Conservation (phyloP, 1,139 yeast species). For the Debaryomyces psychrophilus region DNA sequence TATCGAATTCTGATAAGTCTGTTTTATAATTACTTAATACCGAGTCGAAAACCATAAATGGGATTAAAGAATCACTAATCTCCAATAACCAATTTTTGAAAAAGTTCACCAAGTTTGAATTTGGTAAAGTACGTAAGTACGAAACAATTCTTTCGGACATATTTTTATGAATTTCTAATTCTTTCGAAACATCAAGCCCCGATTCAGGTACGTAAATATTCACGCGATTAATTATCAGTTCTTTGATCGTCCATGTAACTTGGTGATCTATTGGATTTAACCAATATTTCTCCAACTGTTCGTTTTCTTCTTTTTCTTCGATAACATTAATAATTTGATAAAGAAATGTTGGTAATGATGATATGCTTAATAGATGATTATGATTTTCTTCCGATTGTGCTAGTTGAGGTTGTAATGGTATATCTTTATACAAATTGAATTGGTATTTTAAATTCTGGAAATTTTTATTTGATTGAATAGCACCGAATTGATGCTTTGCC, state of each 20-base stretch:
- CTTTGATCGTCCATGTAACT: constrained; percentile 40
- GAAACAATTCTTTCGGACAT: constrained; percentile 27
- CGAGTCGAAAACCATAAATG: constrained; percentile 45
- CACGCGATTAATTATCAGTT: constrained; percentile 29
- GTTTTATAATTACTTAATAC: constrained; percentile 29
- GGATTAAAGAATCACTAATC: constrained; percentile 47
- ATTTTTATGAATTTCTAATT: constrained; percentile 25
- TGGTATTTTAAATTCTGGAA: constrained; percentile 44
- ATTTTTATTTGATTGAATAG: constrained; percentile 35
- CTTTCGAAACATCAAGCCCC: constrained; percentile 21
- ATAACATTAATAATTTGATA: constrained; percentile 26
- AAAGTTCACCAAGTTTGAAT: constrained; percentile 31
- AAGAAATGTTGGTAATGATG: constrained; percentile 42
- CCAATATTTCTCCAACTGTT: constrained; percentile 28
- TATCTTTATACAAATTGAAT: constrained; percentile 46
- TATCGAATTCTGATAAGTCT: background rate
- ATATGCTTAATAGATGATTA: constrained; percentile 26
- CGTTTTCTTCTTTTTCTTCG: constrained; percentile 20
- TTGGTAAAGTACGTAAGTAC: constrained; percentile 17
- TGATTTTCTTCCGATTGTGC: constrained; percentile 18
- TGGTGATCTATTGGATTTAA: constrained; percentile 35
- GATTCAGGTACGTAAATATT: constrained; percentile 23
- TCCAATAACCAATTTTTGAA: constrained; percentile 48
- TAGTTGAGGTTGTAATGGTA: constrained; percentile 41
- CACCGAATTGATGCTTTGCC: constrained; percentile 25